Evolutionary conservation across 2,329 filamentous ascomycete genomes (phyloP).

Genomic region (Aspergillus jensenii): DNA sequence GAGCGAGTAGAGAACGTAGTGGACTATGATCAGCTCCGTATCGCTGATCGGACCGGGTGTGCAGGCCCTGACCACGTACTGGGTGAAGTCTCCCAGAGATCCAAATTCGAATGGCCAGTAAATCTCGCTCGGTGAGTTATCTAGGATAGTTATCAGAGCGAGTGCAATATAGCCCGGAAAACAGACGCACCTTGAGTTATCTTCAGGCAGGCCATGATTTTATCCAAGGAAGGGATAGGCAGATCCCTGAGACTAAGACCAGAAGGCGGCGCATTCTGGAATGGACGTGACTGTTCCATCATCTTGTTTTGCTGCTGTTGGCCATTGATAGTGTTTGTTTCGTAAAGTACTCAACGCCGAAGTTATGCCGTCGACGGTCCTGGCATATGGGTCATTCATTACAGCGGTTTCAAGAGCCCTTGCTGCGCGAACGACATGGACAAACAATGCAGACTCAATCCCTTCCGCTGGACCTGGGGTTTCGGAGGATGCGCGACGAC

Average conservation of each 20-base stretch:
- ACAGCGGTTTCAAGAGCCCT: background rate
- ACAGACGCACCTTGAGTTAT: conserved; percentile 4
- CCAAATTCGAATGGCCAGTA: conserved; percentile 17
- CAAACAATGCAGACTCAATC: conserved; percentile 8
- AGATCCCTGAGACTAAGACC: conserved; percentile 1
- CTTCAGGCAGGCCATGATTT: conserved; percentile 7
- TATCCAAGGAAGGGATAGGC: conserved; percentile 7
- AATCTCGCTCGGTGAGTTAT: background rate
- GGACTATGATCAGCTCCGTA: conserved; percentile 16
- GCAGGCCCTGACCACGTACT: conserved; percentile 14
- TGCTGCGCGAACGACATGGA: conserved; percentile 7
- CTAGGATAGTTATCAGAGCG: background rate
- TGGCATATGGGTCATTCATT: background rate
- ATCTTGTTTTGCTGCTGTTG: conserved; percentile 10
- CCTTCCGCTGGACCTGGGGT: background rate
- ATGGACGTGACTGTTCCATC: background rate
- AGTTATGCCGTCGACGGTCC: background rate
- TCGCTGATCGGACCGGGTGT: conserved; percentile 11
- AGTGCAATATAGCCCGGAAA: background rate
- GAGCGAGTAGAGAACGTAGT: conserved; percentile 13
- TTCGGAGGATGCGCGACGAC: background rate
- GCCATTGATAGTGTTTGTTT: background rate
- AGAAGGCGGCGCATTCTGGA: background rate
- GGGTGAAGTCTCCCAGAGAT: conserved; percentile 11
- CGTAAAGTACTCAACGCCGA: background rate